Percentiles rank a stretch among this genome's conserved stretches.
These are phyloP conservation scores for Fusarium aywerte DNA, from an alignment of 2,329 filamentous ascomycete genomes.

Conservation along the genomic window DNA sequence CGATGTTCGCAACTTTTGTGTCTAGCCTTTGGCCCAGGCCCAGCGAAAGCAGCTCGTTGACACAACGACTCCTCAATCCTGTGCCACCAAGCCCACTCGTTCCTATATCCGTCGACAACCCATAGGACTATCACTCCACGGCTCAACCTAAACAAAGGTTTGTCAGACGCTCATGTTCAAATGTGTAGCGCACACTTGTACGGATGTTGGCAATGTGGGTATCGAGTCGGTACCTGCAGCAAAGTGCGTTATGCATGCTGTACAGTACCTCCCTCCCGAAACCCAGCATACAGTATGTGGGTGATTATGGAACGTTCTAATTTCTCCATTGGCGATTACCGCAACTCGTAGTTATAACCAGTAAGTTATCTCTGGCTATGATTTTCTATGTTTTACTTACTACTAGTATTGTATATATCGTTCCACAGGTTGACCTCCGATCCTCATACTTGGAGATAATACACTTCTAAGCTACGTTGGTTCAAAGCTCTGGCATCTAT, in stretches of 20 bases:
- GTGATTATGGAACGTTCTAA: neutral
- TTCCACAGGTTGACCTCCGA: neutral
- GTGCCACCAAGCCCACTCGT: slow-evolving; percentile 20
- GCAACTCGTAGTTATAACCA: neutral
- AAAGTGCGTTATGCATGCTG: slow-evolving; percentile 22
- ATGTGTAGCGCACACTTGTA: slow-evolving; percentile 14
- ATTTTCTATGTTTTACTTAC: neutral
- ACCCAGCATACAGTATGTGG: slow-evolving; percentile 6
- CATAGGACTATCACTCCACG: slow-evolving; percentile 38
- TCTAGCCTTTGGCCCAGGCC: neutral
- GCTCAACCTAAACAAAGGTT: slow-evolving; percentile 34
- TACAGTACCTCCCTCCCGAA: slow-evolving; percentile 12
- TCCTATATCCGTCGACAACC: slow-evolving; percentile 34
- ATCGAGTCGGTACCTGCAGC: slow-evolving; percentile 41
- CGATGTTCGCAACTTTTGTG: slow-evolving; percentile 1
- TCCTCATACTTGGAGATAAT: neutral
- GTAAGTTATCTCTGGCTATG: neutral
- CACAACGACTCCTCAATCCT: slow-evolving; percentile 27
- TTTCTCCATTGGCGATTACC: neutral
- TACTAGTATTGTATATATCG: neutral
- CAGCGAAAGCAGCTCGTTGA: slow-evolving; percentile 11
- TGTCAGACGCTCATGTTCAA: slow-evolving; percentile 17
- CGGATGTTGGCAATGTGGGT: slow-evolving; percentile 8
- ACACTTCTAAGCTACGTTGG: neutral
- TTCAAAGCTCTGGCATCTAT: neutral